Conservation (phyloP, 179 eudicot genomes). For the Heliamphora pulchella region DNA sequence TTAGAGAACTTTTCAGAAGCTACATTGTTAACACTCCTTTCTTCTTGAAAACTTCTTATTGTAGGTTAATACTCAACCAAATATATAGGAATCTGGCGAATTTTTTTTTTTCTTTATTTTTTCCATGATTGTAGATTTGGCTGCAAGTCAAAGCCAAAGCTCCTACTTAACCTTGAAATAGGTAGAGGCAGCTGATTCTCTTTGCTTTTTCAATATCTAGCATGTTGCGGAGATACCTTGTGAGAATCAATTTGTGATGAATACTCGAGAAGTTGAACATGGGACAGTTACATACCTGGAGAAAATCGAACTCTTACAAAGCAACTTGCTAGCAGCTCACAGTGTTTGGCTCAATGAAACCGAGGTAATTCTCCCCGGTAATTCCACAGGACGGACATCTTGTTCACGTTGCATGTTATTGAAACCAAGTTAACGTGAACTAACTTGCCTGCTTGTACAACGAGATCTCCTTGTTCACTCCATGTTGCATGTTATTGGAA, state of each 20-base stretch:
- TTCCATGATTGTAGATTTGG: background rate
- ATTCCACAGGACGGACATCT: background rate
- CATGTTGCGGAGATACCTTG: conserved; percentile 83
- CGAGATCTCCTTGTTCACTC: background rate
- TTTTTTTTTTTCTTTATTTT: background rate
- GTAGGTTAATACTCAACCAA: background rate
- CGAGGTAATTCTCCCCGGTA: conserved; percentile 43
- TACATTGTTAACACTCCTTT: background rate
- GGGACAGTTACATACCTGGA: conserved; percentile 82
- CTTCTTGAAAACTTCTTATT: background rate
- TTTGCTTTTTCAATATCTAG: conserved; percentile 26
- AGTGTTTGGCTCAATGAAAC: conserved; percentile 76
- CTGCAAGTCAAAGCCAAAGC: background rate
- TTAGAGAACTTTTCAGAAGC: background rate
- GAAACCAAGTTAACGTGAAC: background rate
- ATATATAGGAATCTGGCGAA: background rate
- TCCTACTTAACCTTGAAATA: background rate
- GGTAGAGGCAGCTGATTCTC: background rate
- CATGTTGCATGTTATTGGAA: background rate
- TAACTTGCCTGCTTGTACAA: background rate
- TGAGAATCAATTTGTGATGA: conserved; percentile 68
- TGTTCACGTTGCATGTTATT: background rate
- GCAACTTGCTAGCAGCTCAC: conserved; percentile 85
- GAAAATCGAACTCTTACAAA: conserved; percentile 54
- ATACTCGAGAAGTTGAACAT: conserved; percentile 58